These are phyloP conservation scores for Solanum commersonii DNA, from an alignment of 257 asterid genomes.

Conservation along the genomic window DNA sequence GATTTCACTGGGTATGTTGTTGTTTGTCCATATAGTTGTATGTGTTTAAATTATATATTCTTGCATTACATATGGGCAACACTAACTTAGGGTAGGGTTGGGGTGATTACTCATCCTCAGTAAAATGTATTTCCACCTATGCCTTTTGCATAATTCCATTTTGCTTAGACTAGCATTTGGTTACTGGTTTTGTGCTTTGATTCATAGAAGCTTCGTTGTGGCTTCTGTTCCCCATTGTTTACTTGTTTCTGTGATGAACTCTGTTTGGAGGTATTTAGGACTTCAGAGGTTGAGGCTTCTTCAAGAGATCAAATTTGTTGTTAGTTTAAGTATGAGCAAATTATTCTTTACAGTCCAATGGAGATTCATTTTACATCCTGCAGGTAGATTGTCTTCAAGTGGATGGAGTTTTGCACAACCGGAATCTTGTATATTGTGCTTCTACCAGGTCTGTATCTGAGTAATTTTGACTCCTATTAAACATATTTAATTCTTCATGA, in stretches of 20 bases:
- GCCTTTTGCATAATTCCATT: not conserved
- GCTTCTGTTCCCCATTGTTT: not conserved
- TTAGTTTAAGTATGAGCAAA: not conserved
- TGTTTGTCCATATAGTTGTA: not conserved
- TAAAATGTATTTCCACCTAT: not conserved
- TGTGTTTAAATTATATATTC: not conserved
- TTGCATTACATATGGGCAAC: not conserved
- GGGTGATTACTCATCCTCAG: not conserved
- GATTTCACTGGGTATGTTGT: not conserved
- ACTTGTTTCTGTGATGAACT: not conserved
- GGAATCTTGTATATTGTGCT: constrained; percentile 93
- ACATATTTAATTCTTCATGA: not conserved
- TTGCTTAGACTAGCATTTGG: not conserved
- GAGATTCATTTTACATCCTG: constrained; percentile 1
- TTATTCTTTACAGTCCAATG: not conserved
- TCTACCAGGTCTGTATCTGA: constrained; percentile 64
- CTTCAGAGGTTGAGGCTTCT: not conserved
- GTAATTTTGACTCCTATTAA: not conserved
- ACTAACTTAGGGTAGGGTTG: not conserved
- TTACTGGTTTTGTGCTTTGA: not conserved
- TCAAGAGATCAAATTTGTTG: not conserved
- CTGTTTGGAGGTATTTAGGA: not conserved
- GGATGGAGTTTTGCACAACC: constrained; percentile 87
- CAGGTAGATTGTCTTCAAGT: constrained; percentile 98
- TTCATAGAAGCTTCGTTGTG: not conserved